Evolutionary conservation across 2,329 filamentous ascomycete genomes (phyloP).

Genomic region (Dothideomycetes sp.): DNA sequence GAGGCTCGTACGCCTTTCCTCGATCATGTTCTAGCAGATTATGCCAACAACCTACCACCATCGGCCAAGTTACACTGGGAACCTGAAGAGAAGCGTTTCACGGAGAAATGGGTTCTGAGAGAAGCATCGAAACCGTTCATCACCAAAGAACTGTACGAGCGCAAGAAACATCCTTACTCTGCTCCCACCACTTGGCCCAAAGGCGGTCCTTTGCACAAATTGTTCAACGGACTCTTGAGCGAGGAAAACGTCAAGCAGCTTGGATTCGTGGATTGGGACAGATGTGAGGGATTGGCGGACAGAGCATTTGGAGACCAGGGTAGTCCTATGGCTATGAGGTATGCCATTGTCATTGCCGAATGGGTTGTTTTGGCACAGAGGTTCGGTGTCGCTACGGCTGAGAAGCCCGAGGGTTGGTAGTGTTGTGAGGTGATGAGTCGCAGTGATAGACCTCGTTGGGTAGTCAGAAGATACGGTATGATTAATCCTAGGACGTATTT

Average conservation of each 20-base stretch:
- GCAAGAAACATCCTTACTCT: slow-evolving; percentile 42
- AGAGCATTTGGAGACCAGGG: slow-evolving; percentile 31
- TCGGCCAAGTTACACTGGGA: slow-evolving; percentile 30
- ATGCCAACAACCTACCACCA: slow-evolving; percentile 30
- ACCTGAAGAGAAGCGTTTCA: slow-evolving; percentile 20
- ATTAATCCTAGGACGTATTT: too few species aligned
- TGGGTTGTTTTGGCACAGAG: slow-evolving; percentile 38
- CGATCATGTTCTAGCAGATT: slow-evolving; percentile 32
- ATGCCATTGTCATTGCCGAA: slow-evolving; percentile 31
- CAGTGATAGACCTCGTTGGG: too few species aligned
- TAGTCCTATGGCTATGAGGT: slow-evolving; percentile 28
- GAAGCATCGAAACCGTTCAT: slow-evolving; percentile 44
- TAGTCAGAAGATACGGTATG: too few species aligned
- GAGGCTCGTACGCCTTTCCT: slow-evolving; percentile 35
- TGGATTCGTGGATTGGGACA: slow-evolving; percentile 23
- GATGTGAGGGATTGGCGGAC: slow-evolving; percentile 25
- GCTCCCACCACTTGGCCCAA: slow-evolving; percentile 36
- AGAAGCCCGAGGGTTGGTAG: slow-evolving; percentile 13
- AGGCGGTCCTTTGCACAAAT: slow-evolving; percentile 36
- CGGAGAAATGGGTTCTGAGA: slow-evolving; percentile 43
- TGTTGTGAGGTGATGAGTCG: too few species aligned
- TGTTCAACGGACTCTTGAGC: slow-evolving; percentile 24
- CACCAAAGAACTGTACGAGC: slow-evolving; percentile 42
- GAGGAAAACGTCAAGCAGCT: slow-evolving; percentile 20
- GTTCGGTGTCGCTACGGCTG: slow-evolving; percentile 34